Base-by-base conservation (phyloP, 192 early-diverging fungal genomes). In the Backusella australiensis region DNA sequence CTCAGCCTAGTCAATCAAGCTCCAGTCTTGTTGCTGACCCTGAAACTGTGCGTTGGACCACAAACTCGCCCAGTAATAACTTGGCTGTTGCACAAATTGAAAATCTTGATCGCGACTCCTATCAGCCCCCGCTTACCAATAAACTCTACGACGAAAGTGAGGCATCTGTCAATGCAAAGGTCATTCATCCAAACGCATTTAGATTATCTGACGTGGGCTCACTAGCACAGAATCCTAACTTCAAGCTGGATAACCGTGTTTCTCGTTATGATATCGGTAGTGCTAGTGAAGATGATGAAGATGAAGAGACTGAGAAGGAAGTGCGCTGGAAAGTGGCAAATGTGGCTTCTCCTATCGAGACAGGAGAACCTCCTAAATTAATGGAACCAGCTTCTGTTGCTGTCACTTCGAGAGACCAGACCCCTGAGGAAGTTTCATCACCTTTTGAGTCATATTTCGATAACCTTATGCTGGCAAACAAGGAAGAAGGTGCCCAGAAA, bases 311-410 rank as follows among this genome's bases (percentile, higher is more conserved):
- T n/a, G 34, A 35, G 11, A 36, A 17, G 68, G 39, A 39, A 21
- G n/a, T 74, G 0, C 49, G 72, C 8, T 74, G 72, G 72, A 74
- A 74, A 38, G 52, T 74, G 46, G 72, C 72, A 11, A 41, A 74
- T 32, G 21, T 63, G 11, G 72, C 53, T 14, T 74, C 72, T 36
- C 72, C 72, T 26, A 46, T 74, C 7, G 72, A 74, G 21, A 74
- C 72, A n/a, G 53, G 56, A 23, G 56, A 63, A 9, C 56, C 56
- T 29, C 56, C 56, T 29, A 41, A 39, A 6, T 46, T 67, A 26
- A 63, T 63, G 23, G 56, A 23, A 21, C 72, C 29, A 32, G 72
- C 72, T 12, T 52, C 72, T 21, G 26, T 41, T 65, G 42, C 44
- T 14, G 17, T 44, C 14, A 44, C 29, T 29, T 46, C 42, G 1